Conservation (phyloP, 371 early-diverging fungal species). For the Circinella umbellata region DNA sequence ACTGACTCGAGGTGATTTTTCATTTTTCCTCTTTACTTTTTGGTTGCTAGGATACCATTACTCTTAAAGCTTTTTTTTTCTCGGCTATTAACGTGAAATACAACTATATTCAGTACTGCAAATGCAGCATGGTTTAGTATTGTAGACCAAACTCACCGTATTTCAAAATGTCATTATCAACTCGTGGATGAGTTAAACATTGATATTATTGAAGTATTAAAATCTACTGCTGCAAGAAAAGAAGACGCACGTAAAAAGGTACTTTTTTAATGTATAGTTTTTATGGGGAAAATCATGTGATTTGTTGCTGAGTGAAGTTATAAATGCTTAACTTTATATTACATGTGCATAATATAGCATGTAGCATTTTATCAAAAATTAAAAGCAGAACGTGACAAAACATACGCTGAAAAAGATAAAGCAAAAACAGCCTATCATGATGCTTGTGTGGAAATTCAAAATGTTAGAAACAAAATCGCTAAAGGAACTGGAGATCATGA, state of each 20-base stretch:
- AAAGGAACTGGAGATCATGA: constrained; percentile 43
- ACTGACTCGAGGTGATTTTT: constrained; percentile 30
- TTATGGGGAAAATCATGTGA: not conserved
- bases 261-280: not conserved
- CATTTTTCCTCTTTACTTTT: not conserved
- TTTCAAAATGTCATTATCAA: constrained; percentile 59
- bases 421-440: constrained; percentile 73
- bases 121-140: constrained; percentile 59
- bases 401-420: constrained; percentile 73
- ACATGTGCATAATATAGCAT: constrained; percentile 50
- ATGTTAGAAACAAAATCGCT: constrained; percentile 33
- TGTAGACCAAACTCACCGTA: constrained; percentile 60
- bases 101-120: constrained; percentile 16
- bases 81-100: not conserved
- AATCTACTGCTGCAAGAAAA: constrained; percentile 56
- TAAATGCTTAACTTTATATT: no score
- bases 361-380: constrained; percentile 69
- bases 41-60: no score
- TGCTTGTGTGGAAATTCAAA: constrained; percentile 72
- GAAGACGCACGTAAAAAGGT: constrained; percentile 84
- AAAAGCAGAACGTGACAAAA: constrained; percentile 66
- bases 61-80: not conserved
- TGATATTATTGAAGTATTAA: constrained; percentile 62
- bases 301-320: not conserved
- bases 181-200: constrained; percentile 64